These are phyloP conservation scores for Agrocybe chaxingu DNA, from an alignment of 768 basidiomycete species.

Conservation along the genomic window DNA sequence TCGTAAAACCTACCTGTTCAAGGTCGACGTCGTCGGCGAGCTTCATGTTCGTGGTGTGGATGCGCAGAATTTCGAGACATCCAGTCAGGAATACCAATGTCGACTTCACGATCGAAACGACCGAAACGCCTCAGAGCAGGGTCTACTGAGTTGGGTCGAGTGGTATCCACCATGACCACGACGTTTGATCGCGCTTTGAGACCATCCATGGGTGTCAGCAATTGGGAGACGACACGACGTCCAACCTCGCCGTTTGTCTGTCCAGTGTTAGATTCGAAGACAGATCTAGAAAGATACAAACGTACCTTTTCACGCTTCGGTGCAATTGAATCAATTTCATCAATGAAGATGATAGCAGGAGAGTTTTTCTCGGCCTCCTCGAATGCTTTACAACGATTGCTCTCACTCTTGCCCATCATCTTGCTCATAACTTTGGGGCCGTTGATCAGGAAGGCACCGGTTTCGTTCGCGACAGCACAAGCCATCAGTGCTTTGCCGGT, in stretches of 20 bases:
- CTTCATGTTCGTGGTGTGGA: conserved; percentile 99
- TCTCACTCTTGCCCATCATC: conserved; percentile 99
- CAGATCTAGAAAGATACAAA: neutral
- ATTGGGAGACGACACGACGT: conserved; percentile 96
- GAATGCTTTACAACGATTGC: conserved; percentile 96
- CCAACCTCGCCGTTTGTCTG: conserved; percentile 99
- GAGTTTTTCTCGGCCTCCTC: conserved; percentile 99
- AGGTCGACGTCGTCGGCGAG: conserved; percentile 94
- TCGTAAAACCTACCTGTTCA: conserved; percentile 64
- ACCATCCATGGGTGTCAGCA: conserved; percentile 98
- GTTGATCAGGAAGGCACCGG: conserved; percentile 99
- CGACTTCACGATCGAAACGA: conserved; percentile 98
- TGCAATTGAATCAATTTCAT: conserved; percentile 98
- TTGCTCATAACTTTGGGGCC: conserved; percentile 99
- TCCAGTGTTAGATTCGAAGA: neutral
- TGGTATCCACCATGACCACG: conserved; percentile 99
- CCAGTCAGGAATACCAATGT: conserved; percentile 99
- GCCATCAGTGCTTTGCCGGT: conserved; percentile 99
- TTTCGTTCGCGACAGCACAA: conserved; percentile 98
- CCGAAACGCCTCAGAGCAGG: conserved; percentile 98
- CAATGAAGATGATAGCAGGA: conserved; percentile 99
- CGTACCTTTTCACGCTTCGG: conserved; percentile 98
- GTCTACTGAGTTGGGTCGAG: conserved; percentile 98
- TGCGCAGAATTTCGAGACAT: conserved; percentile 96
- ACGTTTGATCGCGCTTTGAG: conserved; percentile 98